A percentile compares a stretch with the other conserved stretches of the same genome.
These are phyloP conservation scores for Fraxinus dipetala DNA, from an alignment of 305 asterid genomes.

Conservation along the genomic window DNA sequence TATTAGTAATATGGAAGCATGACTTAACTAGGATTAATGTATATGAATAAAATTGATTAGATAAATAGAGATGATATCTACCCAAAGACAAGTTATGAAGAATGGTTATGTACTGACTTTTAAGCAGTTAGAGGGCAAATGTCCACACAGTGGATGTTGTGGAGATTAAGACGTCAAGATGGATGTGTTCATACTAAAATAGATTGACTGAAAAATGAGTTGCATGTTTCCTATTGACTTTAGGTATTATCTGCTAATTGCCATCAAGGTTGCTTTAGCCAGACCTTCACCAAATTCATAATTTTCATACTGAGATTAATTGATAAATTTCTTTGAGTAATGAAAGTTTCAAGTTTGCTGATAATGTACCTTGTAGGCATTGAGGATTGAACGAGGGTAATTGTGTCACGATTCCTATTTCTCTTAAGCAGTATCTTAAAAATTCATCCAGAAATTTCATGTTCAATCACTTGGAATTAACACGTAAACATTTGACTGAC, in stretches of 20 bases:
- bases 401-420: not conserved
- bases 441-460: not conserved
- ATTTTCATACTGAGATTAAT: not conserved
- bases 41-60: not conserved
- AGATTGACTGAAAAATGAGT: not conserved
- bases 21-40: not conserved
- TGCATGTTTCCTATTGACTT: not conserved
- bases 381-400: not conserved
- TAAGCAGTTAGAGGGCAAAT: not conserved
- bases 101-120: not conserved
- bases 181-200: not conserved
- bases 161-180: not conserved
- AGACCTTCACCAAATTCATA: not conserved
- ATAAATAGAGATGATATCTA: not conserved
- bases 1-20: not conserved
- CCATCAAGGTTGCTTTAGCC: not conserved
- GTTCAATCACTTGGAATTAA: not conserved
- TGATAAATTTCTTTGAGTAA: not conserved
- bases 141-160: not conserved
- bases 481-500: not conserved
- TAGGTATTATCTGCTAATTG: not conserved
- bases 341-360: not conserved
- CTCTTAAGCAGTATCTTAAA: not conserved
- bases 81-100: not conserved
- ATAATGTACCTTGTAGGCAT: not conserved